Evolutionary conservation across 176 grass and related monocot genomes (phyloP), one percentile per base, ranked within the genome.

Genomic region (Ensete ventricosum): DNA sequence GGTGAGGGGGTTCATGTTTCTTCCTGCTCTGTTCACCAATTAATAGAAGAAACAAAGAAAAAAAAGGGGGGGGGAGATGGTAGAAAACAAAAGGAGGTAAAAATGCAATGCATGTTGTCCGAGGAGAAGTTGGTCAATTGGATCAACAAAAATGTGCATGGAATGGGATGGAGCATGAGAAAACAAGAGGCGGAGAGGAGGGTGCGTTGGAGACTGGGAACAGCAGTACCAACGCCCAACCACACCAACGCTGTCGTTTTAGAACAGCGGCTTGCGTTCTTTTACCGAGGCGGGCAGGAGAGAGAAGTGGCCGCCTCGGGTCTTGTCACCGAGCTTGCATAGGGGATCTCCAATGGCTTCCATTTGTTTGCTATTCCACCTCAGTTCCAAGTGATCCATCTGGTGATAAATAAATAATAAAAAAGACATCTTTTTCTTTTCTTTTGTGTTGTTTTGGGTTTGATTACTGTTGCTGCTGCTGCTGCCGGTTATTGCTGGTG

Each of bases 291-390:
- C 21, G 11, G n/a, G n/a, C n/a, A n/a, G n/a, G 67, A 50, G 43
- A 70, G 67, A 70, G 67, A 70, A 16, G 67, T 70, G 43, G 67
- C 67, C 67, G 67, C 51, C 67, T 70, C 43, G 67, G 48, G 67
- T 70, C 67, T 70, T 50, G 67, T 70, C 67, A 70, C 67, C 1
- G 43, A 50, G 48, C 1, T 70, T 50, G 50, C 51, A 21, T 20
- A 70, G 34, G 43, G 14, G 63, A 65, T 65, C 63, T 14, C 63
- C 12, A 65, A 51, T 70, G 67, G 67, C 25, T 17, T 67, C 65
- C 14, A 2, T 26, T 3, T n/a, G 43, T 16, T 70, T 25, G 43
- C 22, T 2, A 43, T 43, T 43, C 34, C 34, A 43, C 34, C 34
- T 43, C 4, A 43, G 34, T 43, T 43, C 34, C 4, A 43, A 43